Evolutionary conservation across 768 basidiomycete species (phyloP).

Genomic region (Mycena amicta): DNA sequence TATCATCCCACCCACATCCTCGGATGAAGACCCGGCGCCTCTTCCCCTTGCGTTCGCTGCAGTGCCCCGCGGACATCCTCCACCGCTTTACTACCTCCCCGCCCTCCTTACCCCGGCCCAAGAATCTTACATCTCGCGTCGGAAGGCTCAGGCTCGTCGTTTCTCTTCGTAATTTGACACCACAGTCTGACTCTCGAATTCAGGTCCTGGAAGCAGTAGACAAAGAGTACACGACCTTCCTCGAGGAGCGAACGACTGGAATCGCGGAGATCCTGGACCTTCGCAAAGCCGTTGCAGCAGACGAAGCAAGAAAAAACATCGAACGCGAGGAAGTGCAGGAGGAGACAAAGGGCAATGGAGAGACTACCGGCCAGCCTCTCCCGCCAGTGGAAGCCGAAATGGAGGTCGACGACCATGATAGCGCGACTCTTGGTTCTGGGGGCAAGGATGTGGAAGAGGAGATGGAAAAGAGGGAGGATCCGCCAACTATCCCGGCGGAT

Average conservation of each 20-base stretch:
- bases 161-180: background rate
- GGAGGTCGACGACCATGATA: constrained; percentile 36
- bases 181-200: constrained; percentile 4
- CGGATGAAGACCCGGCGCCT: constrained; percentile 35
- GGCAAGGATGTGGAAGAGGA: constrained; percentile 41
- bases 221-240: constrained; percentile 70
- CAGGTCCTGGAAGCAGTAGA: constrained; percentile 66
- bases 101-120: constrained; percentile 68
- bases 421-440: constrained; percentile 29
- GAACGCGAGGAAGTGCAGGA: constrained; percentile 1
- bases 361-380: constrained; percentile 17
- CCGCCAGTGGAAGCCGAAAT: constrained; percentile 44
- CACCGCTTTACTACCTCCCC: constrained; percentile 79
- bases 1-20: constrained; percentile 44
- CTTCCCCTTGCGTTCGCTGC: constrained; percentile 44
- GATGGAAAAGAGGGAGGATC: constrained; percentile 56
- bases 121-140: constrained; percentile 62
- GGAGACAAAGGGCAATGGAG: constrained; percentile 9
- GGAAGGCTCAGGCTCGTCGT: constrained; percentile 62
- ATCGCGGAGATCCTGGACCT: constrained; percentile 65
- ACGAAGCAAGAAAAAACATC: constrained; percentile 58
- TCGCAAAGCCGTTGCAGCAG: constrained; percentile 66
- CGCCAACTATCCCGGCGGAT: constrained; percentile 65
- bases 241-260: constrained; percentile 56
- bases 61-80: constrained; percentile 67